Evolutionary conservation across 352 stramenopile species (phyloP), one percentile per base, ranked within the genome.

Genomic region (Phytopythium helicoides): DNA sequence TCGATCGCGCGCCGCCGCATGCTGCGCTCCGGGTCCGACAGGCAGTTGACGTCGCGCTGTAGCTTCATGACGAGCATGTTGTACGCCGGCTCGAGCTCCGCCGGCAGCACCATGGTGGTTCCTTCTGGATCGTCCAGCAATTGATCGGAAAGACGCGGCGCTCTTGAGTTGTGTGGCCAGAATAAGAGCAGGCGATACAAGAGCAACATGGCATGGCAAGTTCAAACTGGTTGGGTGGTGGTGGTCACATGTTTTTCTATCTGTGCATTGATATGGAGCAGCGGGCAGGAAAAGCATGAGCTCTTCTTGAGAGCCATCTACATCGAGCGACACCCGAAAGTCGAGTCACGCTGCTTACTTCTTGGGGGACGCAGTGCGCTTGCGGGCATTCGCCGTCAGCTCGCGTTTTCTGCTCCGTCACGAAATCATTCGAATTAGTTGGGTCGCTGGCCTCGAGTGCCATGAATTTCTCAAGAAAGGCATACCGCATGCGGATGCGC

Each of bases 401-500:
- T 89, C 78, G 22, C 81, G 81, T 62, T 91, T 91, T 31, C 79
- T 80, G 50, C n/a, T n/a, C n/a, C n/a, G n/a, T n/a, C n/a, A n/a
- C n/a, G n/a, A n/a, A n/a, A n/a, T n/a, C n/a, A n/a, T n/a, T 16
- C 2, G 0, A 42, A 5, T 44, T 6, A 44, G 5, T 15, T 4
- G 23, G 11, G 19, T 6, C 18, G 15, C 19, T 25, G 19, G 14
- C 6, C 23, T 19, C 16, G 9, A 52, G 8, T 22, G 33, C 15
- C 1, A 19, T 4, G 6, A 21, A 2, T 12, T 14, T 7, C 6
- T 0, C 25, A 42, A 19, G 6, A 34, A 21, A 12, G 11, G 62
- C 67, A 22, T 48, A 82, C 72, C 73, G 64, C 66, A 99, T 92
- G 52, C 97, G 86, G 41, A 99, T 97, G 61, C 79, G 95, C 22